Evolutionary conservation across 2,329 filamentous ascomycete species (phyloP).

Genomic region (Monilinia laxa): DNA sequence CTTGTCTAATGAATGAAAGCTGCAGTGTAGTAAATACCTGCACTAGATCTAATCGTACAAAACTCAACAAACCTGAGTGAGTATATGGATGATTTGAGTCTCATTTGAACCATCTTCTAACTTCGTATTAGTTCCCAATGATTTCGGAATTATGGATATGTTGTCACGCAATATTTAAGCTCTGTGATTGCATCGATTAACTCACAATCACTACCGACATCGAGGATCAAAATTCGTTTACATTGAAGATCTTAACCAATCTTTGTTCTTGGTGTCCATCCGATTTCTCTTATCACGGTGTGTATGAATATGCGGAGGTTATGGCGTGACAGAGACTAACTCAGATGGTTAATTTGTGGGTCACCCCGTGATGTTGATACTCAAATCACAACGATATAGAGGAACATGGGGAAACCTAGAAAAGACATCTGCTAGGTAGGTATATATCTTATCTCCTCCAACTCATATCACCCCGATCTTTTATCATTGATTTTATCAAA

Average conservation of each 20-base stretch:
- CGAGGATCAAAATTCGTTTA: neutral
- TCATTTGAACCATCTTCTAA: conserved; percentile 2
- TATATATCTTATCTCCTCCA: neutral
- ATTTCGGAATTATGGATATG: conserved; percentile 14
- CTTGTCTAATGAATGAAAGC: neutral
- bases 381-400: neutral
- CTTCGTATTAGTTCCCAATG: neutral
- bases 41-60: neutral
- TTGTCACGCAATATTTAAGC: conserved; percentile 15
- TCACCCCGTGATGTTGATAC: neutral
- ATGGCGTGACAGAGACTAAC: conserved; percentile 15
- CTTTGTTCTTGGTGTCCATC: neutral
- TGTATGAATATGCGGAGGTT: conserved; percentile 18
- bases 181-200: neutral
- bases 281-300: conserved; percentile 8
- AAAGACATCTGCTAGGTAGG: neutral
- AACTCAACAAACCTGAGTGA: neutral
- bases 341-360: neutral
- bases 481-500: neutral
- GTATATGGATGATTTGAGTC: neutral
- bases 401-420: neutral
- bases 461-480: no score
- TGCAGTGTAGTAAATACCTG: neutral
- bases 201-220: neutral
- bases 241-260: neutral